Percentiles rank a stretch among this genome's conserved stretches.
phyloP scores from a whole-genome alignment of 2,329 filamentous ascomycete genomes.

The Pseudogymnoascus sp. region DNA sequence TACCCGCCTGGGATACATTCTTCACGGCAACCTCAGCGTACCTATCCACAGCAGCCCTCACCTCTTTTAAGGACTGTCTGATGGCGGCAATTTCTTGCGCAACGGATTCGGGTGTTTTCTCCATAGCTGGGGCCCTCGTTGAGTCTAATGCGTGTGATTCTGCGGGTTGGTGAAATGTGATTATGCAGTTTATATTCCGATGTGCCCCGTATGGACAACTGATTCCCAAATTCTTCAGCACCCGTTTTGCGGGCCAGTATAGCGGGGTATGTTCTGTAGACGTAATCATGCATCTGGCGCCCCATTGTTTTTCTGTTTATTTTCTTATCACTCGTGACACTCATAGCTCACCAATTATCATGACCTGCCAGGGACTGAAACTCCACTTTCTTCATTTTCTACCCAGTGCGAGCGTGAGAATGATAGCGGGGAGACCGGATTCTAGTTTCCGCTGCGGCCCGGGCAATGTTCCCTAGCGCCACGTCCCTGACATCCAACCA shows the following conservation, averaged over 20 bases:
- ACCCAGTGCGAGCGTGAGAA: neutral
- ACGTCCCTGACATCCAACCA: neutral
- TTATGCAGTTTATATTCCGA: neutral
- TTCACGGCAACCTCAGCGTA: conserved; percentile 14
- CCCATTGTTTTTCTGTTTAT: neutral
- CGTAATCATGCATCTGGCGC: neutral
- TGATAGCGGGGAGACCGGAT: neutral
- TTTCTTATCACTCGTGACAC: conserved; percentile 2
- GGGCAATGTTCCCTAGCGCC: neutral
- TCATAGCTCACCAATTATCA: neutral
- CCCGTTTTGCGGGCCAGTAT: neutral
- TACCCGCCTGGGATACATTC: conserved; percentile 11
- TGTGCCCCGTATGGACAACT: neutral
- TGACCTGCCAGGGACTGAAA: neutral
- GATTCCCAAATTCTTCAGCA: neutral
- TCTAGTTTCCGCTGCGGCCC: neutral
- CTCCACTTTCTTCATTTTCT: conserved; percentile 1
- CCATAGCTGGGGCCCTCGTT: neutral
- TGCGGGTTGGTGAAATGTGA: neutral
- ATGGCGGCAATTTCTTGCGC: conserved; percentile 17
- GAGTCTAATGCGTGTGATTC: neutral
- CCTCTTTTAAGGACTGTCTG: conserved; percentile 13
- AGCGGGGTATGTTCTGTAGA: neutral
- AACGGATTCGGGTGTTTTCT: conserved; percentile 12
- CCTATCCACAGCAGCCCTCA: conserved; percentile 14